A percentile compares a stretch with the other conserved stretches of the same genome.
Conservation (phyloP, 306 rosid species). For the Quercus engelmannii region DNA sequence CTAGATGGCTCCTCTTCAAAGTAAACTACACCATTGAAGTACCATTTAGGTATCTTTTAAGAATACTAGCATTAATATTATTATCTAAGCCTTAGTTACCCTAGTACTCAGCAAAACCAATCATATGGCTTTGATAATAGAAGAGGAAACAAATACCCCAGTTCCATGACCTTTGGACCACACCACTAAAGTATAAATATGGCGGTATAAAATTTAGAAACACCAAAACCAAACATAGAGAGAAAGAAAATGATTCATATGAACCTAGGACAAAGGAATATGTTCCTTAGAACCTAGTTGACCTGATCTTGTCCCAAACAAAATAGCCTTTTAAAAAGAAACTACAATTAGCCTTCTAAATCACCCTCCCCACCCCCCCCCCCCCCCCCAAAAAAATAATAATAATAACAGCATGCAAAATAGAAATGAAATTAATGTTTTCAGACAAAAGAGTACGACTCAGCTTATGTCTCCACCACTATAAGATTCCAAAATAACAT, state of each 20-base stretch:
- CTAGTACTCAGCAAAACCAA: background rate
- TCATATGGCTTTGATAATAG: background rate
- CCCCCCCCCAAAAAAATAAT: no score
- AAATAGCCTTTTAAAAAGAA: no score
- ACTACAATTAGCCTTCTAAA: no score
- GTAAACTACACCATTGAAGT: background rate
- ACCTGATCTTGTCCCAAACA: no score
- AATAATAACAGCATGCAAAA: no score
- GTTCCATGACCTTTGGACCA: background rate
- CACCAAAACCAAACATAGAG: background rate
- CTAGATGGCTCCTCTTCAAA: background rate
- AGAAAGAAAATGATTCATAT: background rate
- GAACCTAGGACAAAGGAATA: no score
- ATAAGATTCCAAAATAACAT: no score
- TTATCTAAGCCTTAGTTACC: background rate
- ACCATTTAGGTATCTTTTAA: background rate
- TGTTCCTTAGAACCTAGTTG: no score
- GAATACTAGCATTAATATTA: background rate
- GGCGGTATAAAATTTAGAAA: background rate
- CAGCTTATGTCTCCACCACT: no score
- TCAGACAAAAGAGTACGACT: no score
- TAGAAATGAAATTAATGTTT: no score
- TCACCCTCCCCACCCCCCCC: no score
- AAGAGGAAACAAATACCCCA: background rate
- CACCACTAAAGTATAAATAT: background rate